Evolutionary conservation across 805 yeast species (phyloP), one percentile per base, ranked within the genome.

Genomic region (Ascoidea asiatica): DNA sequence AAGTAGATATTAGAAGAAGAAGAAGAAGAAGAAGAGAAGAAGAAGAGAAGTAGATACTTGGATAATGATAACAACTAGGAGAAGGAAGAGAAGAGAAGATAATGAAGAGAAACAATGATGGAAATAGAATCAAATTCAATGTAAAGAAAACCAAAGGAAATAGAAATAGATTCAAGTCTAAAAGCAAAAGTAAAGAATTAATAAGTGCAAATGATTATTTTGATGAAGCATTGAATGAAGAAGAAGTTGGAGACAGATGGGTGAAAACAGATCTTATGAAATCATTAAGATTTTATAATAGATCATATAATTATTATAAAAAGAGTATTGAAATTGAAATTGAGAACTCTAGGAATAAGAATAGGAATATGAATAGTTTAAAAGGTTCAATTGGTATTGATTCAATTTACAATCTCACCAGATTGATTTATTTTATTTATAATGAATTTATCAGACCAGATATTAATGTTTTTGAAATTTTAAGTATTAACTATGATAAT

Each of bases 161-260:
- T 37, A 17, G 33, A 6, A 21, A 11, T 38, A 17, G 21, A 42
- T 6, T 20, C 42, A 37, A 33, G 39, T 21, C 42, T 22, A 22
- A 41, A 48, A 39, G 42, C n/a, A 17, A 43, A 43, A 37, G 22
- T 21, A 29, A 4, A 38, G 54, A 52, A 8, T 70, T 71, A 4
- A 56, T 61, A 4, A 67, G 77, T 1, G 66, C 72, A 0, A 75
- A 72, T 29, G 85, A 77, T 4, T 69, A 53, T 43, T 64, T 79
- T n/a, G 77, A 73, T 29, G 61, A 61, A 43, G 90, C 78, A 1
- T 66, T 78, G 1, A 64, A 63, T 8, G 77, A 75, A 45, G 90
- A 81, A 54, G 89, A 81, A 47, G 70, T 75, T n/a, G 90, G 86
- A 0, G 89, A 81, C 53, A 58, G 89, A 41, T 82, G 88, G 87